Evolutionary conservation across 352 stramenopile genomes (phyloP), one percentile per base, ranked within the genome.

Genomic region (Pythium graminicola): DNA sequence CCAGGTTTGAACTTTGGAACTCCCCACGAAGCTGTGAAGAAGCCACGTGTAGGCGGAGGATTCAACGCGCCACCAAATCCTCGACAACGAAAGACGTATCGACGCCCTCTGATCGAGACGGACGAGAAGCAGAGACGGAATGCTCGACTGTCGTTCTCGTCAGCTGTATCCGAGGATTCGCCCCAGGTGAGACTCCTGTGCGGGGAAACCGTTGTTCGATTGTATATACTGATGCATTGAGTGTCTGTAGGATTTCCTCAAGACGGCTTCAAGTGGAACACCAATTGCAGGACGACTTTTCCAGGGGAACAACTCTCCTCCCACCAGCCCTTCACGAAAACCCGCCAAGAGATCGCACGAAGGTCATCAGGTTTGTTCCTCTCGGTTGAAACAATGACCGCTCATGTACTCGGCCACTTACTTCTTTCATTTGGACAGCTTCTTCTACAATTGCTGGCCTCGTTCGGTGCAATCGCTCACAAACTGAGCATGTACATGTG

Each of bases 401-500:
- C n/a, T n/a, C n/a, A n/a, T n/a, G n/a, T n/a, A n/a, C n/a, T n/a
- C n/a, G n/a, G n/a, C n/a, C n/a, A n/a, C n/a, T n/a, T n/a, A n/a
- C n/a, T n/a, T n/a, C n/a, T n/a, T n/a, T n/a, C n/a, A n/a, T n/a
- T n/a, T n/a, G n/a, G n/a, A n/a, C n/a, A 85, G 62, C 62, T 75
- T 27, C 26, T 89, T 14, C 64, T 85, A 3, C 64, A 71, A 7
- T 59, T 92, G 16, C 67, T 92, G 4, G 71, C 57, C 22, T 82
- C 81, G 14, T 89, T 89, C 62, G 79, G 81, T 8, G 66, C 62
- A 53, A 90, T 92, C 62, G 84, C 82, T 62, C 72, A 85, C 16
- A 81, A 81, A 48, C 33, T 85, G 16, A 75, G 73, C 52, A 39
- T 75, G 57, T 97, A 93, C 55, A 64, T 81, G 60, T 97, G 85